Evolutionary conservation across 768 basidiomycete species (phyloP).

Genomic region (Pleurotus giganteus): DNA sequence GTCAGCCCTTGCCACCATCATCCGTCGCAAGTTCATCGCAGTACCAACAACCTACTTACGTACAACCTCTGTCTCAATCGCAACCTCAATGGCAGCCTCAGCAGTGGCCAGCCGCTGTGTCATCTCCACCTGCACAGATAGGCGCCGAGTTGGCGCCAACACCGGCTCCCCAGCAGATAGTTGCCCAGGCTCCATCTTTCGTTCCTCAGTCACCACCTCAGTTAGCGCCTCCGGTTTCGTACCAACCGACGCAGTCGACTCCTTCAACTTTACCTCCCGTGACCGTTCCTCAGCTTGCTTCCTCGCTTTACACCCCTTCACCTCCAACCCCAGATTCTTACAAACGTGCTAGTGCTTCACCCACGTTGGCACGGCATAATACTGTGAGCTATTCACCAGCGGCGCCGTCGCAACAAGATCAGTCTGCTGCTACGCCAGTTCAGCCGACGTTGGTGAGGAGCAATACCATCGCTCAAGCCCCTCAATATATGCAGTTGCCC

Average conservation of each 20-base stretch:
- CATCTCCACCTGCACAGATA: slow-evolving; percentile 14
- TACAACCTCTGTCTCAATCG: slow-evolving; percentile 23
- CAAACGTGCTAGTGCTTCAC: slow-evolving; percentile 9
- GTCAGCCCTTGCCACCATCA: slow-evolving; percentile 11
- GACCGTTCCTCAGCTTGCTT: neutral
- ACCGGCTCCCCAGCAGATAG: slow-evolving; percentile 11
- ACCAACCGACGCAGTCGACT: slow-evolving; percentile 1
- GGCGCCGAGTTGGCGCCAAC: neutral
- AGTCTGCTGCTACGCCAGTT: slow-evolving; percentile 11
- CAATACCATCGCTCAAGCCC: slow-evolving; percentile 10
- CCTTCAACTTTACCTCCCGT: slow-evolving; percentile 7
- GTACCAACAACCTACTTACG: no score
- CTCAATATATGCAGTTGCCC: neutral
- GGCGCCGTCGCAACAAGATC: slow-evolving; percentile 1
- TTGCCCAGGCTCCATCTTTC: slow-evolving; percentile 17
- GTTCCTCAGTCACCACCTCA: slow-evolving; percentile 17
- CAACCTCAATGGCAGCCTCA: slow-evolving; percentile 26
- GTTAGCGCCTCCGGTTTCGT: slow-evolving; percentile 1
- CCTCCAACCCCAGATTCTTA: slow-evolving; percentile 10
- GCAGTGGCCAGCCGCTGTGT: neutral
- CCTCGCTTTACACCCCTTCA: slow-evolving; percentile 11
- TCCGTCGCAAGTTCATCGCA: slow-evolving; percentile 22
- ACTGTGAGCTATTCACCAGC: slow-evolving; percentile 20
- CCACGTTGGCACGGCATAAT: slow-evolving; percentile 18
- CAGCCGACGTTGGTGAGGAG: slow-evolving; percentile 14